A percentile compares a stretch with the other conserved stretches of the same genome.
phyloP scores from a whole-genome alignment of 2,329 filamentous ascomycete species.

The Truncatella angustata region DNA sequence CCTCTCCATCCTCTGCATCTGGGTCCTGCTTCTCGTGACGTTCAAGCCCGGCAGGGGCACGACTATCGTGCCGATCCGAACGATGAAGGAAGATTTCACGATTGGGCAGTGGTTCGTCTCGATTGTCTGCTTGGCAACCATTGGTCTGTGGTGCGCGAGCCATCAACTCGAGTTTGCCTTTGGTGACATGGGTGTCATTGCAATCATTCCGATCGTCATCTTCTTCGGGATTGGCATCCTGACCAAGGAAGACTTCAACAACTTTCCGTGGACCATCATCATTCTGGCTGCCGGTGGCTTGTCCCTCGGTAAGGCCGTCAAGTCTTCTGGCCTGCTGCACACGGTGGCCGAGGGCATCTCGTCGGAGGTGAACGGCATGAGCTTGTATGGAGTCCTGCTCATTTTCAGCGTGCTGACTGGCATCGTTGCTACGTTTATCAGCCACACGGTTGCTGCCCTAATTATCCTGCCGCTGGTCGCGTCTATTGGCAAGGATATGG shows the following conservation, averaged over 20 bases:
- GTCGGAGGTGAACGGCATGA: slow-evolving; percentile 69
- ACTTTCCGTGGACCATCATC: slow-evolving; percentile 99
- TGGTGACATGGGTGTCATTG: slow-evolving; percentile 97
- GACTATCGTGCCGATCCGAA: slow-evolving; percentile 86
- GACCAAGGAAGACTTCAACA: slow-evolving; percentile 99
- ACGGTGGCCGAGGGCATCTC: slow-evolving; percentile 82
- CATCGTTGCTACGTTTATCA: slow-evolving; percentile 96
- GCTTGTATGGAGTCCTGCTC: slow-evolving; percentile 80
- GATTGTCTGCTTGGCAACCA: slow-evolving; percentile 78
- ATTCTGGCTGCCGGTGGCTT: slow-evolving; percentile 93
- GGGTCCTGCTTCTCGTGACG: slow-evolving; percentile 78
- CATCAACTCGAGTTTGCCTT: slow-evolving; percentile 86
- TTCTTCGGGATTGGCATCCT: slow-evolving; percentile 97
- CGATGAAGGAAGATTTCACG: slow-evolving; percentile 83
- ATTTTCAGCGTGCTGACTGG: slow-evolving; percentile 84
- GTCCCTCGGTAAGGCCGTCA: slow-evolving; percentile 89
- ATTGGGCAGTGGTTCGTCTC: slow-evolving; percentile 93
- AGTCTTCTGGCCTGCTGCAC: slow-evolving; percentile 86
- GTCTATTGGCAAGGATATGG: slow-evolving; percentile 81
- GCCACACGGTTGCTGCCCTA: slow-evolving; percentile 91
- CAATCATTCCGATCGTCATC: slow-evolving; percentile 89
- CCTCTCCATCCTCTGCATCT: slow-evolving; percentile 83
- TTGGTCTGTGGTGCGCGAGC: slow-evolving; percentile 86
- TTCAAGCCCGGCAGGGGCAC: slow-evolving; percentile 85
- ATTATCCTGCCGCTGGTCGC: slow-evolving; percentile 91